These are phyloP conservation scores for Paxillus ammoniavirescens DNA, from an alignment of 768 basidiomycete genomes.

Conservation along the genomic window DNA sequence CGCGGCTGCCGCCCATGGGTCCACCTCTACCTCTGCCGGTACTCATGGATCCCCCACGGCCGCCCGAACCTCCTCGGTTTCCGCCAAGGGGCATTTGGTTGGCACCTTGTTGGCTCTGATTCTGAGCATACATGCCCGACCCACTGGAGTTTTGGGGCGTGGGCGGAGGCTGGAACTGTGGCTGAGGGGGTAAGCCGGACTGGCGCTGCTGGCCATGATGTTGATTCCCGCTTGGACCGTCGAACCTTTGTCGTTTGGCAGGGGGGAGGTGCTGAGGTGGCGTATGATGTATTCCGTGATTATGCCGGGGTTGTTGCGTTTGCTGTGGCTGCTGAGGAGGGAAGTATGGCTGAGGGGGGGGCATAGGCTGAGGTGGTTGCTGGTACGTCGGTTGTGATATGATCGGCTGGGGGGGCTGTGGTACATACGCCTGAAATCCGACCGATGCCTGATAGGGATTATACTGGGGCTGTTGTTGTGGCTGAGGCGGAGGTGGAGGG, in stretches of 20 bases:
- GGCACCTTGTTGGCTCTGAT: conserved; percentile 42
- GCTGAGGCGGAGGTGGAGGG: conserved; percentile 52
- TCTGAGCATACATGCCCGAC: conserved; percentile 28
- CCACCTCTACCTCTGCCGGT: conserved; percentile 46
- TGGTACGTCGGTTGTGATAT: conserved; percentile 47
- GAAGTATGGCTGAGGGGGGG: conserved; percentile 42
- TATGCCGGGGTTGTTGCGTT: conserved; percentile 45
- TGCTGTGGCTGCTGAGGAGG: conserved; percentile 38
- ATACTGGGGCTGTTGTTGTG: conserved; percentile 61
- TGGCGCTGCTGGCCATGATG: conserved; percentile 40
- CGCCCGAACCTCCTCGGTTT: conserved; percentile 46
- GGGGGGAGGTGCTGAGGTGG: conserved; percentile 85
- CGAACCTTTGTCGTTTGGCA: conserved; percentile 88
- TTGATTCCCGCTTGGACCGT: conserved; percentile 60
- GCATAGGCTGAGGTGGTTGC: conserved; percentile 38
- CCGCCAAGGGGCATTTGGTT: conserved; percentile 42
- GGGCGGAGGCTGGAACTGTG: conserved; percentile 49
- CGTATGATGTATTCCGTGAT: conserved; percentile 54
- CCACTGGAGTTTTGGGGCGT: conserved; percentile 22
- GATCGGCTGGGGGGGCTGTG: conserved; percentile 57
- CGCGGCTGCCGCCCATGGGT: conserved; percentile 42
- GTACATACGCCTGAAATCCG: conserved; percentile 64
- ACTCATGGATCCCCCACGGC: conserved; percentile 37
- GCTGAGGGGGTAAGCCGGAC: conserved; percentile 53
- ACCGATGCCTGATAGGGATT: conserved; percentile 75